Percentiles rank a stretch among this genome's conserved stretches.
These are phyloP conservation scores for Arthrocladium fulminans DNA, from an alignment of 2,329 filamentous ascomycete genomes.

Conservation along the genomic window DNA sequence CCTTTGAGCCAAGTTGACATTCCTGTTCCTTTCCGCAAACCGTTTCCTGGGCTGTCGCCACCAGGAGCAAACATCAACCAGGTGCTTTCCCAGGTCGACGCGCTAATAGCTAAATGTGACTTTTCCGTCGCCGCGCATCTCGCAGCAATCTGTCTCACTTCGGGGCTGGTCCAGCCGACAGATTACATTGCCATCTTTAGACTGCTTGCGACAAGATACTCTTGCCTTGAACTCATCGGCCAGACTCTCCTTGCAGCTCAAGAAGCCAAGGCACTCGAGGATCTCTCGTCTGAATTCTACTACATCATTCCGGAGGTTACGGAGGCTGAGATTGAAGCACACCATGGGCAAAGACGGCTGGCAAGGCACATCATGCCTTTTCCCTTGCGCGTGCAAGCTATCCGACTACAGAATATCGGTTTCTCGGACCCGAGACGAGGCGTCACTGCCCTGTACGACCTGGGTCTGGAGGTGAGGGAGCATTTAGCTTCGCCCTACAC, in stretches of 20 bases:
- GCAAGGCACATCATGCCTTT: constrained; percentile 72
- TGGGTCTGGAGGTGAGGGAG: constrained; percentile 66
- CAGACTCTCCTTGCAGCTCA: constrained; percentile 59
- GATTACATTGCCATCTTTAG: constrained; percentile 62
- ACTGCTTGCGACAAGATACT: constrained; percentile 70
- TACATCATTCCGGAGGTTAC: constrained; percentile 25
- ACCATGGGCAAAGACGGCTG: constrained; percentile 57
- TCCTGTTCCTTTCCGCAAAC: constrained; percentile 58
- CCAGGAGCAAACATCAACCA: constrained; percentile 46
- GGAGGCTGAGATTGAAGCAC: constrained; percentile 25
- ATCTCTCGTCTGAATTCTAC: constrained; percentile 50
- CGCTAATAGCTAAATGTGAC: constrained; percentile 62
- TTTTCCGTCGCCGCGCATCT: constrained; percentile 66
- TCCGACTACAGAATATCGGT: constrained; percentile 75
- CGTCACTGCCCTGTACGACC: constrained; percentile 83
- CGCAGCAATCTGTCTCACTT: constrained; percentile 34
- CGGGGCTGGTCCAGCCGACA: constrained; percentile 31
- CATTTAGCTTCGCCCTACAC: constrained; percentile 45
- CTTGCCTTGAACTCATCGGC: constrained; percentile 71
- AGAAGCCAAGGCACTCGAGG: constrained; percentile 55
- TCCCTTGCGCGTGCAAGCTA: constrained; percentile 72
- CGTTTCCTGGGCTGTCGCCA: constrained; percentile 52
- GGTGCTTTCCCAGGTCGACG: constrained; percentile 43
- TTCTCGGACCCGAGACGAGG: constrained; percentile 76
- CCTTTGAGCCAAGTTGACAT: constrained; percentile 57